Base-by-base conservation (phyloP, 164 flowering plant genomes). In the Echeveria elegans region DNA sequence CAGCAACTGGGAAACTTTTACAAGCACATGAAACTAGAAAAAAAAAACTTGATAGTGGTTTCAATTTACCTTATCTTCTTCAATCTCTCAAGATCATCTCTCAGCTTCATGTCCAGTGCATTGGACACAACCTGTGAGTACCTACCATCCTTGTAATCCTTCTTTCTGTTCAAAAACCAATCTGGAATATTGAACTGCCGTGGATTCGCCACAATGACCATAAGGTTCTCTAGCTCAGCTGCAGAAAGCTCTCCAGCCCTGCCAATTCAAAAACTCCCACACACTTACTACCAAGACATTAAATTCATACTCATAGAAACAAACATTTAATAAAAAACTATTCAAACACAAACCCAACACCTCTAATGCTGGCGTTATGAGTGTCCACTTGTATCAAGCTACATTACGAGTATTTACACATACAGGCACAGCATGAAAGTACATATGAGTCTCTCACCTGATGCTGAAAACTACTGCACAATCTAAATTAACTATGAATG, bases 221-320 rank as follows among this genome's bases (percentile, higher is more conserved):
- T 56, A 56, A 56, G 61, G 32, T 56, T 56, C 61, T 56, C 61
- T 18, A 56, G 61, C 32, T 56, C 61, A 11, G 61, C 61, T 11
- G 61, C 61, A 26, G 61, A 26, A 26, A 56, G 61, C 61, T 56
- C 61, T 11, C 61, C 61, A 56, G 61, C 61, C 61, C 61, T 56
- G 61, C 18, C 32, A 56, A 10, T 28, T 6, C 47, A 56, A 12
- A 56, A 56, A 1, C 2, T 10, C 3, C 10, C 21, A 2, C 11
- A 3, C 59, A 52, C 29, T 14, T 2, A 56, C 18, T 12, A 28
- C 12, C 1, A 11, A 3, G 5, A 53, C 29, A 10, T 34, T 34
- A n/a, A n/a, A n/a, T n/a, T n/a, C n/a, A n/a, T n/a, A n/a, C n/a
- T n/a, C n/a, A n/a, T n/a, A n/a, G n/a, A n/a, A n/a, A n/a, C n/a